These are phyloP conservation scores for Ilex asprella DNA, from an alignment of 257 asterid species.

Conservation along the genomic window DNA sequence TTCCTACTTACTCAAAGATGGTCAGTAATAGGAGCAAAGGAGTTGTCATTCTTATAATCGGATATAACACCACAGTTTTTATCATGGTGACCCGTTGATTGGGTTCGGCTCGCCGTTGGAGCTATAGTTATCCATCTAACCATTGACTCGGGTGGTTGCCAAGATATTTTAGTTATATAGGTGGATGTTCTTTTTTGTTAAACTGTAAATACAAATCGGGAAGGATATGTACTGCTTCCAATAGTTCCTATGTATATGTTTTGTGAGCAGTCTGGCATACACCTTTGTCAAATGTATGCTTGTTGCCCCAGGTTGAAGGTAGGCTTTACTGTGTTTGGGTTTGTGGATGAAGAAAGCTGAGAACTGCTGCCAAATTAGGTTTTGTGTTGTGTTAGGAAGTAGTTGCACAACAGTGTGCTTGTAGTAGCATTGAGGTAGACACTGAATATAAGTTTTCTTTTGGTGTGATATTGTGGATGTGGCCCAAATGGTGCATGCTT, in stretches of 20 bases:
- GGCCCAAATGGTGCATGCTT: too few relatives aligned
- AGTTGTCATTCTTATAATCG: constrained; percentile 28
- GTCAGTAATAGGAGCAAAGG: constrained; percentile 37
- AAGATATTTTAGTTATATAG: constrained; percentile 23
- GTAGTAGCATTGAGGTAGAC: constrained; percentile 13
- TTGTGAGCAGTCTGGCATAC: constrained; percentile 14
- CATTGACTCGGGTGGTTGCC: constrained; percentile 39
- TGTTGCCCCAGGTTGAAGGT: constrained; percentile 19
- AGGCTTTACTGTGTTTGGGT: constrained; percentile 16
- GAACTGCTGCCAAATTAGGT: constrained; percentile 7
- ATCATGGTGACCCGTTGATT: constrained; percentile 22
- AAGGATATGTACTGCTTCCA: constrained; percentile 37
- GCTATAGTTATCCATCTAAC: constrained; percentile 35
- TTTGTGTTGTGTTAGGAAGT: too few relatives aligned
- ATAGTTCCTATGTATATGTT: constrained; percentile 18
- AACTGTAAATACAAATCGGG: constrained; percentile 53
- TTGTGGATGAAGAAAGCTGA: constrained; percentile 15
- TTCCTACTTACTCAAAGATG: constrained; percentile 31
- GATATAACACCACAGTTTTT: constrained; percentile 35
- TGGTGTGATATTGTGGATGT: too few relatives aligned
- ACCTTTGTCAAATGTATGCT: constrained; percentile 16
- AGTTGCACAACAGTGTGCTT: constrained; percentile 4
- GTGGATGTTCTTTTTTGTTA: constrained; percentile 37
- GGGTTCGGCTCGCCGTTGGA: constrained; percentile 31
- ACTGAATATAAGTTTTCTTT: constrained; percentile 10